Evolutionary conservation across 805 yeast species (phyloP), one percentile per base, ranked within the genome.

Genomic region (Candida pini): DNA sequence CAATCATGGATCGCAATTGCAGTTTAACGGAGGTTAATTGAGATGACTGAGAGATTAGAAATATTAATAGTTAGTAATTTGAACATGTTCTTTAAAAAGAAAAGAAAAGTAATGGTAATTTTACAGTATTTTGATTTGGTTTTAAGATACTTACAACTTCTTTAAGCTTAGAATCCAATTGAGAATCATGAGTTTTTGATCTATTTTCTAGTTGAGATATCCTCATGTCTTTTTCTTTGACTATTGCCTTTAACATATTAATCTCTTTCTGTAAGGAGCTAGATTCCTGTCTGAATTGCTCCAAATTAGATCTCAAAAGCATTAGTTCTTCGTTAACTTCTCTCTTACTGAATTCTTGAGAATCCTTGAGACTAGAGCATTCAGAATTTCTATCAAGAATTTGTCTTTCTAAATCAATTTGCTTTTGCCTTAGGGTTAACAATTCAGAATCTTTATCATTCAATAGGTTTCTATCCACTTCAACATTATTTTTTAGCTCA

Each of bases 1-100:
- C 57, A 2, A 66, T 49, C 17, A 69, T 49, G 5, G 60, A 54
- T 31, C 61, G 53, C 13, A 71, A 45, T 23, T 64, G 57, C 20
- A 52, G 54, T 39, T 59, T 58, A 5, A 73, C 65, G 18, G 50
- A 27, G 13, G 36, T 48, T 28, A 45, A 46, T 9, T 49, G 43
- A 9, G 37, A 26, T 13, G 33, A 39, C 55, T 54, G 28, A n/a
- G n/a, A n/a, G n/a, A n/a, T n/a, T n/a, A n/a, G n/a, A n/a, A n/a
- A n/a, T n/a, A n/a, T n/a, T n/a, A n/a, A n/a, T n/a, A 22, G 51
- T 47, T 47, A 47, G 51, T 47, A 44, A n/a, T n/a, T n/a, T n/a
- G n/a, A n/a, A n/a, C n/a, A n/a, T n/a, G n/a, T n/a, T n/a, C n/a
- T n/a, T n/a, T n/a, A n/a, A n/a, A n/a, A n/a, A n/a, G n/a, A n/a